Base-by-base conservation (phyloP, 75 land plant species). In the Cryptomeria japonica region DNA sequence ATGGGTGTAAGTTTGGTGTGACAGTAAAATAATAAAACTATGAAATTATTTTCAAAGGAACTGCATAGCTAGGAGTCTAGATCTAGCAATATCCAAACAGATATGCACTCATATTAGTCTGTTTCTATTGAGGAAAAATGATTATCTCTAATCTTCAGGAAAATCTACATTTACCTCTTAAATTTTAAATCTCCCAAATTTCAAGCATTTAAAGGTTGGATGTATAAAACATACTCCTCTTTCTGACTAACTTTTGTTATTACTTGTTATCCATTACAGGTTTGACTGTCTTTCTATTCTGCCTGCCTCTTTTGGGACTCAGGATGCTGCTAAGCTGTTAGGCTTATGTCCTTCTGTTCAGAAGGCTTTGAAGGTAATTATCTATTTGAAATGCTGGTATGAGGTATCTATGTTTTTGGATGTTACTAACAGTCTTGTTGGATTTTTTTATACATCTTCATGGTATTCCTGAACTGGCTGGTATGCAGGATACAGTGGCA, bases 311-410 rank as follows among this genome's bases (percentile, higher is more conserved):
- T 89, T 95, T 91, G 91, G 90, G 31, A 31, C 84, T 19, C 90
- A 92, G 36, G 99, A 98, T 94, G 94, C 94, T 84, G 92, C 93
- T 41, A 95, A 93, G 91, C 89, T 98, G 83, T 86, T 98, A 88
- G 89, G 92, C 19, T 91, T 93, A 51, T 98, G 97, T 76, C 99
- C 97, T 76, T 93, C 93, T 89, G 91, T 98, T 46, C 96, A 97
- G 87, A 88, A 72, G 34, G 96, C 96, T 36, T 31, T 94, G 13
- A 97, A 97, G 95, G 99, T 97, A 87, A 91, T 76, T 84, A 34
- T 88, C 32, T 80, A 14, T 41, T 61, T 47, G 32, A 55, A 64
- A 28, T 49, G 22, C 39, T n/a, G n/a, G n/a, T n/a, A n/a, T n/a
- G n/a, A 72, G 39, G 14, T 84, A 61, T 64, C 36, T 61, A 32